Base-by-base conservation (phyloP, 805 yeast species). In the Kuraishia cidri region DNA sequence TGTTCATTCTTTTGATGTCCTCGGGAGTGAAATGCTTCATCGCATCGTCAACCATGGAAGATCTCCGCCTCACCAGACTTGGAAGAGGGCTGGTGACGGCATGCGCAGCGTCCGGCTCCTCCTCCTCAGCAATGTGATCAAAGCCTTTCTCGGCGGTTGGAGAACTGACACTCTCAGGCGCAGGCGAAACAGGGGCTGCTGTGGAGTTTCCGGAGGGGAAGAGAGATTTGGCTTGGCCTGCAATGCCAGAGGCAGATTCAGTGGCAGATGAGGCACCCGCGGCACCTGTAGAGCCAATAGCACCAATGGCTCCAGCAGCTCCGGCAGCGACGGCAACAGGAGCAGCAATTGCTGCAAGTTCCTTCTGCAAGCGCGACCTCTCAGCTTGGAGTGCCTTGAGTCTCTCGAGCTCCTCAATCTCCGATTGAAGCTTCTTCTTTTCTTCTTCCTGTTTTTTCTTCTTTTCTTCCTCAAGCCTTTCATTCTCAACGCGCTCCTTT, bases 371-470 rank as follows among this genome's bases (percentile, higher is more conserved):
- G 40, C 52, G 52, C 44, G 54, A 54, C 40, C 42, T 52, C 41
- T 57, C 57, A 38, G 53, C 54, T 31, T 57, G 60, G 19, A 45
- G 52, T 34, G 50, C 52, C 38, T 52, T 58, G 20, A 61, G 56
- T 23, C 52, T 55, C 35, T 50, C 60, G 41, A 58, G 64, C 34
- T 53, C 62, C 24, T 39, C 37, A 38, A 54, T 56, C 37, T 58
- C 60, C 27, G 39, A 42, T 16, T 40, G 45, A 19, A 50, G 51
- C 42, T 56, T 56, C 45, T 56, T 51, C 31, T 42, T 52, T 29
- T 55, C 54, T 34, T 56, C 53, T 37, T 56, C 62, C 17, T 41
- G 50, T 36, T 50, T 43, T 36, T 49, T 54, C 31, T 54, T 49
- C 31, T 54, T 57, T 20, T 36, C 37, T 23, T 36, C 27, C 12